A percentile compares a stretch with the other conserved stretches of the same genome.
Evolutionary conservation across 441 rosid genomes (phyloP).

Genomic region (Lepidium campestre): DNA sequence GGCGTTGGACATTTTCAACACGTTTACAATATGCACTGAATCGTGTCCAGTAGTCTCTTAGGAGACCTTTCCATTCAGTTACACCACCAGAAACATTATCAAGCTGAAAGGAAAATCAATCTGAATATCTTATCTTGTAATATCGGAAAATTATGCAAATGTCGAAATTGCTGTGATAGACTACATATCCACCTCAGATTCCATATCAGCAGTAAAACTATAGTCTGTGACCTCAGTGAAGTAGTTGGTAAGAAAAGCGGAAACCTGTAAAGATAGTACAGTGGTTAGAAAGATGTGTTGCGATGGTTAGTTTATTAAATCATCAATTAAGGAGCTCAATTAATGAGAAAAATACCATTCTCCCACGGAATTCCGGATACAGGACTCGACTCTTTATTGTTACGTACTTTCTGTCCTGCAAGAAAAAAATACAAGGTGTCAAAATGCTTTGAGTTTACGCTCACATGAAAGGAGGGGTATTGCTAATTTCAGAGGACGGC

Average conservation of each 20-base stretch:
- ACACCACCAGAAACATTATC: constrained; percentile 95
- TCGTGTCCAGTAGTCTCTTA: constrained; percentile 87
- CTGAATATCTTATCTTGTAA: constrained; percentile 1
- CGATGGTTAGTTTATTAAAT: constrained; percentile 1
- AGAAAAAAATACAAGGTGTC: constrained; percentile 15
- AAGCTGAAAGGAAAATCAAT: constrained; percentile 53
- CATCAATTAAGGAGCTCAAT: constrained; percentile 8
- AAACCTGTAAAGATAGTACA: constrained; percentile 49
- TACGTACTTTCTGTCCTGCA: constrained; percentile 87
- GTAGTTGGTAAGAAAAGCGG: constrained; percentile 89
- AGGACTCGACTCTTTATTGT: constrained; percentile 63
- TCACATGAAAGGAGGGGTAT: constrained; percentile 11
- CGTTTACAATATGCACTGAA: constrained; percentile 76
- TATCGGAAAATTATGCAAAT: background rate
- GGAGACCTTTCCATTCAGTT: constrained; percentile 99
- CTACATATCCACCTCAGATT: constrained; percentile 66
- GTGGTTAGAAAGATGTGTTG: constrained; percentile 2
- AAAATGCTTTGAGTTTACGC: constrained; percentile 9
- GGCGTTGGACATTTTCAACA: constrained; percentile 62
- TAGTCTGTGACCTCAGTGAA: constrained; percentile 94
- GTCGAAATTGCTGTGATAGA: constrained; percentile 10
- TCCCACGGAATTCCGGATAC: constrained; percentile 96
- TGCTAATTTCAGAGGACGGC: background rate
- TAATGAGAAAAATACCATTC: constrained; percentile 59
- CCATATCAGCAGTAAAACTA: constrained; percentile 99